Conservation (phyloP, 352 stramenopile species). For the Phytophthora ramorum region DNA sequence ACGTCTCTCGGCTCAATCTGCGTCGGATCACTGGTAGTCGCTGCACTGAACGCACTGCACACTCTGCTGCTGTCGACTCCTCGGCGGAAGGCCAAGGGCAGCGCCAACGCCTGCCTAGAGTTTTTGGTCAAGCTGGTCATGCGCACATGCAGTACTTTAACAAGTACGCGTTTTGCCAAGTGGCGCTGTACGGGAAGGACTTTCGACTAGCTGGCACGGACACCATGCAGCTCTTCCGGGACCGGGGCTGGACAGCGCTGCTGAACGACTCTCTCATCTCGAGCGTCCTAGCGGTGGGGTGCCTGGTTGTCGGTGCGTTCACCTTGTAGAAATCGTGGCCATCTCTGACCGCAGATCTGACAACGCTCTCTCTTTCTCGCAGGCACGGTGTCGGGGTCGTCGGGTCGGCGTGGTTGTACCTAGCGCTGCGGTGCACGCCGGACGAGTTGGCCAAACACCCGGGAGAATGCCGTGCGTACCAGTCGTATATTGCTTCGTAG, state of each 20-base stretch:
- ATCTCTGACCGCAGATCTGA: conserved; percentile 2
- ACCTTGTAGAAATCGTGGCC: conserved; percentile 1
- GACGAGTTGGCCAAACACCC: conserved; percentile 47
- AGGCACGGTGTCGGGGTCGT: conserved; percentile 81
- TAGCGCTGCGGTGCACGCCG: conserved; percentile 72
- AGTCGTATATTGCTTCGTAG: not conserved
- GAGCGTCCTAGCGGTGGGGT: conserved; percentile 77
- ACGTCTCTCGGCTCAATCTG: conserved; percentile 88
- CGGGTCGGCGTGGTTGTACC: conserved; percentile 73
- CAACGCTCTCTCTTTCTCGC: conserved; percentile 5
- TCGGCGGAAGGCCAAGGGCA: conserved; percentile 66
- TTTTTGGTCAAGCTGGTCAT: conserved; percentile 77
- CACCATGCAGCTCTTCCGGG: conserved; percentile 83
- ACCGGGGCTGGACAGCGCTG: conserved; percentile 80
- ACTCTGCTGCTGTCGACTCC: conserved; percentile 71
- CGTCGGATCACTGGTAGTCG: conserved; percentile 82
- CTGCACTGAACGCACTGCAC: conserved; percentile 69
- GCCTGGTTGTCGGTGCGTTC: conserved; percentile 75
- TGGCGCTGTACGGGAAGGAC: conserved; percentile 88
- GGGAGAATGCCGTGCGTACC: conserved; percentile 68
- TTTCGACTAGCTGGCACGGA: conserved; percentile 77
- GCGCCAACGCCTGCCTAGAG: conserved; percentile 83
- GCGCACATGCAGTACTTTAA: conserved; percentile 85
- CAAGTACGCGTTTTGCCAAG: conserved; percentile 89
- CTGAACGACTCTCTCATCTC: conserved; percentile 85